Evolutionary conservation across 1,284 basidiomycete genomes (phyloP).

Genomic region (Schizophyllum amplum): DNA sequence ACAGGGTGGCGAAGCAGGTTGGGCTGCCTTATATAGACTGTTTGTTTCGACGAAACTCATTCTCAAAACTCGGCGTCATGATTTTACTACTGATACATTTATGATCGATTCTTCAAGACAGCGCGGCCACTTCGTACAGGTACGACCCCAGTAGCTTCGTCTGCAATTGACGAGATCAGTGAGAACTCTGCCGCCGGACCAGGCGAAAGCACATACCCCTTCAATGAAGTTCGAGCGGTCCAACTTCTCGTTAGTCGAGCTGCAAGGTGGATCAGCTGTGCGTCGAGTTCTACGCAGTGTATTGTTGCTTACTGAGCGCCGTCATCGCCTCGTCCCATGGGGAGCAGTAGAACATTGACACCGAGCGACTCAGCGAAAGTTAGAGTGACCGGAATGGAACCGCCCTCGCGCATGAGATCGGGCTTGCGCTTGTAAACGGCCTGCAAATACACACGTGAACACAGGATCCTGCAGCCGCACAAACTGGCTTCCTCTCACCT

Average conservation of each 20-base stretch:
- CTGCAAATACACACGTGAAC: constrained; percentile 28
- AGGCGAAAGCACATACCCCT: constrained; percentile 60
- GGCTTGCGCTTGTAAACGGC: constrained; percentile 77
- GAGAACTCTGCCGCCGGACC: no score
- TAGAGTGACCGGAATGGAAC: constrained; percentile 93
- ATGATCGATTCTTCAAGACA: neutral
- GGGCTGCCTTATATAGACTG: no score
- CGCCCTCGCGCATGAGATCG: constrained; percentile 90
- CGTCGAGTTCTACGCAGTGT: neutral
- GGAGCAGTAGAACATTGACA: constrained; percentile 79
- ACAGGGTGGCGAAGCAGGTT: no score
- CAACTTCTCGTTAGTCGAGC: constrained; percentile 95
- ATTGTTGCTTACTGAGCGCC: constrained; percentile 71
- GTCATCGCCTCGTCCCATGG: constrained; percentile 92
- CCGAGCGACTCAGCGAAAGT: constrained; percentile 88
- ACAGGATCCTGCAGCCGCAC: constrained; percentile 1
- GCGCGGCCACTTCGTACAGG: constrained; percentile 21
- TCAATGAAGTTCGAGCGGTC: constrained; percentile 91
- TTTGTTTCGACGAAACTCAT: no score
- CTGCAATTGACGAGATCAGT: constrained; percentile 10
- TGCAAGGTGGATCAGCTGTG: constrained; percentile 17
- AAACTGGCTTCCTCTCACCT: constrained; percentile 35
- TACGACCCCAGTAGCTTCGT: constrained; percentile 29
- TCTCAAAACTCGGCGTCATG: neutral
- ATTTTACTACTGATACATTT: neutral